These are phyloP conservation scores for Beauveria rudraprayagi DNA, from an alignment of 2,329 filamentous ascomycete species.

Conservation along the genomic window DNA sequence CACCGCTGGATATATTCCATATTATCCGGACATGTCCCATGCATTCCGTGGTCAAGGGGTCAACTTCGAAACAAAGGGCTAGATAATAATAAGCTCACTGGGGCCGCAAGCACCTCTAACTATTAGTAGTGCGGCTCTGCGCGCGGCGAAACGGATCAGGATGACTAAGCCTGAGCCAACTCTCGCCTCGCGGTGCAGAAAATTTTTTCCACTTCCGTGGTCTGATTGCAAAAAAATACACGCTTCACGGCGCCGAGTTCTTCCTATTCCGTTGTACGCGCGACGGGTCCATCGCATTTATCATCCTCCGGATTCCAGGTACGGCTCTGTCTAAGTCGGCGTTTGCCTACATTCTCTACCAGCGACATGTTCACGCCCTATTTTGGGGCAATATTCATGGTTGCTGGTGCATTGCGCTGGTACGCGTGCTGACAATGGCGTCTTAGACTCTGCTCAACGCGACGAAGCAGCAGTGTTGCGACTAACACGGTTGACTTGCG, in stretches of 20 bases:
- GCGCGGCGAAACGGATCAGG: not conserved
- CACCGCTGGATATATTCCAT: not conserved
- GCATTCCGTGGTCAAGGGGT: not conserved
- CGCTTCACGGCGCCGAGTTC: conserved; percentile 31
- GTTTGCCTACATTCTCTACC: conserved; percentile 3
- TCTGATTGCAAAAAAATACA: conserved; percentile 14
- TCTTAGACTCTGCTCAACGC: conserved; percentile 4
- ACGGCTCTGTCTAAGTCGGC: conserved; percentile 28
- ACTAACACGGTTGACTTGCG: not conserved
- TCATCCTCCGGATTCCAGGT: conserved; percentile 30
- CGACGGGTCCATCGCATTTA: conserved; percentile 35
- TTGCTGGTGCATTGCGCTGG: not conserved
- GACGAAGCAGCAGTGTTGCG: conserved; percentile 3
- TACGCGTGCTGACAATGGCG: conserved; percentile 9
- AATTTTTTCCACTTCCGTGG: conserved; percentile 20
- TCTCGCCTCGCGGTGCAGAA: conserved; percentile 2
- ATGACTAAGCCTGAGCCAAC: conserved; percentile 4
- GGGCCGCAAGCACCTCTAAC: not conserved
- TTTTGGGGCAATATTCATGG: not conserved
- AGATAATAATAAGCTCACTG: not conserved
- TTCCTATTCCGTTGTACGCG: conserved; percentile 37
- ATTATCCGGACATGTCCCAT: not conserved
- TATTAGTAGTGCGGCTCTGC: conserved; percentile 1
- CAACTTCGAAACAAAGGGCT: not conserved
- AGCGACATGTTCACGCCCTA: not conserved